Percentiles rank a stretch among this genome's conserved stretches.
These are phyloP conservation scores for Lactarius vividus DNA, from an alignment of 768 basidiomycete species.

Conservation along the genomic window DNA sequence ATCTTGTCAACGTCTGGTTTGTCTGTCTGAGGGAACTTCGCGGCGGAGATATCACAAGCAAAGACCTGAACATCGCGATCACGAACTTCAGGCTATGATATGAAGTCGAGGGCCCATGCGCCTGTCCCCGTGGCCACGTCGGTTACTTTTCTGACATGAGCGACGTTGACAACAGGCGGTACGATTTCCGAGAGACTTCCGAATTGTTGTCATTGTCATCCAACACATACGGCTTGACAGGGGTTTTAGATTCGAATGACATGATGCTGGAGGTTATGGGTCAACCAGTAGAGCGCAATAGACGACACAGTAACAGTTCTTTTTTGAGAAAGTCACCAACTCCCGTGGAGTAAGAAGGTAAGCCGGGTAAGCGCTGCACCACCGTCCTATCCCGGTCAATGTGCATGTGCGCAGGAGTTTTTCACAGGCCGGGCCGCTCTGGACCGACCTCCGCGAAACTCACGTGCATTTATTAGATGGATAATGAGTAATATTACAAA, in stretches of 20 bases:
- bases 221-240: neutral
- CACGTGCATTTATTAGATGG: too few relatives aligned
- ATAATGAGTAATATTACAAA: too few relatives aligned
- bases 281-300: neutral
- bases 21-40: neutral
- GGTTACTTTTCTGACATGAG: slow-evolving; percentile 3
- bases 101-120: slow-evolving; percentile 9
- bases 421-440: too few relatives aligned
- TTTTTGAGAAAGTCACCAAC: too few relatives aligned
- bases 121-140: slow-evolving; percentile 8
- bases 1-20: neutral
- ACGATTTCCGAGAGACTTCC: neutral
- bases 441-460: too few relatives aligned
- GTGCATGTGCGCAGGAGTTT: too few relatives aligned
- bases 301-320: too few relatives aligned
- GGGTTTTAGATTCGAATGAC: neutral
- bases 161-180: slow-evolving; percentile 1
- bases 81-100: neutral
- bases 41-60: slow-evolving; percentile 9
- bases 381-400: too few relatives aligned
- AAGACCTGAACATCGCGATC: slow-evolving; percentile 12
- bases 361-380: too few relatives aligned
- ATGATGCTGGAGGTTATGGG: neutral
- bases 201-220: neutral
- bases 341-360: too few relatives aligned